Evolutionary conservation across 176 grass and related monocot species (phyloP).

Genomic region (Guadua angustifolia): DNA sequence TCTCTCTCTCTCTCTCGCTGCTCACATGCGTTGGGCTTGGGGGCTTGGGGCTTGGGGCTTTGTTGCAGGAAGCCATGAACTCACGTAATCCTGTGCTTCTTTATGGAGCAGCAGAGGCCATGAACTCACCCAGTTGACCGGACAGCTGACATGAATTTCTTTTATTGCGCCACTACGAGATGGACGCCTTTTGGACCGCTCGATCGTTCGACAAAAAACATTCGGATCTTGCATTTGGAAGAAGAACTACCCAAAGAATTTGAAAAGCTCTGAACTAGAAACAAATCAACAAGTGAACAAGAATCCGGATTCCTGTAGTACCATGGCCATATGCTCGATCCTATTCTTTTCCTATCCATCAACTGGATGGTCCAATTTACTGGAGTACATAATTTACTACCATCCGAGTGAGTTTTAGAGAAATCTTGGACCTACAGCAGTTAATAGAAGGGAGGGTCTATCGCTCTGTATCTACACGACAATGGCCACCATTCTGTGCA

Average conservation of each 20-base stretch:
- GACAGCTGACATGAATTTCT: background rate
- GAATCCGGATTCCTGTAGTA: background rate
- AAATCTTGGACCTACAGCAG: background rate
- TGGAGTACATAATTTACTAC: background rate
- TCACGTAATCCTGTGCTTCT: background rate
- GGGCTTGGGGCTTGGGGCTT: background rate
- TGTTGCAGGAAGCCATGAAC: background rate
- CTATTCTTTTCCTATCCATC: background rate
- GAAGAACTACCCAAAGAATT: background rate
- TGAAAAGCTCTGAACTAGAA: background rate
- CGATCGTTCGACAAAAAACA: background rate
- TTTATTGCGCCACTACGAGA: background rate
- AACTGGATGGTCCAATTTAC: background rate
- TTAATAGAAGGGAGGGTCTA: background rate
- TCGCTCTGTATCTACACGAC: background rate
- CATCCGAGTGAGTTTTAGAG: background rate
- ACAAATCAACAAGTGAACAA: background rate
- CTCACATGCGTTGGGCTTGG: constrained; percentile 10
- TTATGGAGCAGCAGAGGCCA: background rate
- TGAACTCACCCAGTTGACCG: constrained; percentile 38
- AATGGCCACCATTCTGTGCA: background rate
- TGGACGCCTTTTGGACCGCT: background rate
- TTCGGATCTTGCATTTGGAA: background rate
- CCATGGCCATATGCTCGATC: background rate
- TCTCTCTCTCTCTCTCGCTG: background rate